Percentiles rank a stretch among this genome's conserved stretches.
phyloP scores from a whole-genome alignment of 2,329 filamentous ascomycete genomes.

The Curvularia hawaiiensis region DNA sequence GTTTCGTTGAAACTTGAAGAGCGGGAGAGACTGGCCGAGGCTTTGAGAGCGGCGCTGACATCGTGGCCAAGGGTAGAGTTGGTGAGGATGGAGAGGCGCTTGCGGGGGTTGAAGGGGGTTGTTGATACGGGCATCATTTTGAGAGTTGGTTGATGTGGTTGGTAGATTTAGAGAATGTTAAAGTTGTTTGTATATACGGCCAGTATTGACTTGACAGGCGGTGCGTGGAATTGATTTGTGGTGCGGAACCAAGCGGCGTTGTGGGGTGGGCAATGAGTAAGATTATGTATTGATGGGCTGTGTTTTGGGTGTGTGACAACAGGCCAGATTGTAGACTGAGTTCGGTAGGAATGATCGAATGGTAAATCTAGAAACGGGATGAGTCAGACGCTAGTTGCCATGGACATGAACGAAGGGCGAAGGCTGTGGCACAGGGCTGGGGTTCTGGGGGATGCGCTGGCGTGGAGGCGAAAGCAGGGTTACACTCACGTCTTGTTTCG shows the following conservation, averaged over 20 bases:
- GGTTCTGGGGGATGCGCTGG: conserved; percentile 34
- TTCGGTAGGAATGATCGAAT: conserved; percentile 12
- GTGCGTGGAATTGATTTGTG: conserved; percentile 19
- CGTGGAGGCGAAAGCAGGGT: conserved; percentile 28
- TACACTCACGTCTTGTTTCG: conserved; percentile 36
- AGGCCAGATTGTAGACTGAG: conserved; percentile 1
- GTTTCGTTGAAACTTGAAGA: conserved; percentile 43
- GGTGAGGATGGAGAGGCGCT: conserved; percentile 50
- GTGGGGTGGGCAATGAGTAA: conserved; percentile 25
- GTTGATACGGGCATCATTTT: conserved; percentile 38
- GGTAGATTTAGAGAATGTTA: background rate
- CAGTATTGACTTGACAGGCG: background rate
- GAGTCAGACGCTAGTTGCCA: conserved; percentile 47
- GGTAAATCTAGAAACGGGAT: conserved; percentile 29
- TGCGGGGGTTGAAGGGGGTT: conserved; percentile 42
- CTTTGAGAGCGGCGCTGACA: conserved; percentile 48
- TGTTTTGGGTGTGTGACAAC: conserved; percentile 35
- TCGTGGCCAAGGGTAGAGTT: conserved; percentile 49
- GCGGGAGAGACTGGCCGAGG: conserved; percentile 37
- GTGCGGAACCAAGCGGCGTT: conserved; percentile 14
- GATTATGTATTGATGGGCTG: conserved; percentile 33
- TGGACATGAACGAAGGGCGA: background rate
- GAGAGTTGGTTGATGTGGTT: conserved; percentile 7
- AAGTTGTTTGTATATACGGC: background rate
- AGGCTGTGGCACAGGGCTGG: conserved; percentile 34